Base-by-base conservation (phyloP, 2,329 filamentous ascomycete species). In the Phialemonium atrogriseum region DNA sequence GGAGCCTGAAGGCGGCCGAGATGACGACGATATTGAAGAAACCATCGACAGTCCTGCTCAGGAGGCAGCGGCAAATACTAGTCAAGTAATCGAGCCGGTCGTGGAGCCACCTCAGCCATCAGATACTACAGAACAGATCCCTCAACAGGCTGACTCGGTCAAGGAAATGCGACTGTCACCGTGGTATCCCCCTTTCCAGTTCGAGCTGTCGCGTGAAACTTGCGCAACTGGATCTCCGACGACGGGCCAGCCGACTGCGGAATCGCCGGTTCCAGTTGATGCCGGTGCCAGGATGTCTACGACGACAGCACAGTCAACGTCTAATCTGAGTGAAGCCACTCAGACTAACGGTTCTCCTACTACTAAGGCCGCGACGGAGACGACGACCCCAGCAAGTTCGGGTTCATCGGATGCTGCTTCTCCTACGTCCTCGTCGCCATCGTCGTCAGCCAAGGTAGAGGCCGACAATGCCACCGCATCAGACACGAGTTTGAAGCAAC, bases 1-100 rank as follows among this genome's bases (percentile, higher is more conserved):
- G 51, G 84, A 94, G 34, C 80, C 84, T 35, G 85, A 93, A 42
- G 32, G 39, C 5, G 40, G 73, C 34, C 73, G 74, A 28, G 71
- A 79, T n/a, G 76, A 82, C 11, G 73, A 76, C 12, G 65, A 73
- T 19, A 58, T 62, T 25, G 64, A 68, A 26, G 58, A 62, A 37
- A 49, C 10, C 32, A 44, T 24, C 10, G 23, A 33, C 7, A 13
- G 9, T 13, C 13, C 23, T 13, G 13, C 29, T 25, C 21, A 33
- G 9, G 50, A 41, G 36, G 10, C 9, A 27, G 10, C 26, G 15
- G 10, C 20, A 5, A 30, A 9, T 21, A 15, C 20, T 6, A 17
- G 22, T 11, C 27, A 30, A 10, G 18, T 16, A 11, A 13, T 50
- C 16, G 55, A 63, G 34, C 46, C 46, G 17, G 42, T 49, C 4